Evolutionary conservation across 2,329 filamentous ascomycete species (phyloP).

Genomic region (Fonsecaea pedrosoi): DNA sequence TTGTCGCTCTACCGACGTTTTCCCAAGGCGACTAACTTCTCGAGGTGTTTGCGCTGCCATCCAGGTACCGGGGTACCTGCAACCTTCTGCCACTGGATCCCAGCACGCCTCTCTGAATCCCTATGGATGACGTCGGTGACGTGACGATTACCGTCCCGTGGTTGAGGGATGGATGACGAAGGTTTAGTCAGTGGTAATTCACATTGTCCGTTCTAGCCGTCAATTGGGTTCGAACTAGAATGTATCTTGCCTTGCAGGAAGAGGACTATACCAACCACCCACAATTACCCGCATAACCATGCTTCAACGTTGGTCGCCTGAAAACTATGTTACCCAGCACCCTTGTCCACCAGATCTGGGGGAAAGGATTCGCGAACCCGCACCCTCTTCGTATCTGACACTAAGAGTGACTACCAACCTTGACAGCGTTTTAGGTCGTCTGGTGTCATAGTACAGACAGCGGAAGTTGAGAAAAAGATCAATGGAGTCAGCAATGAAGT

Average conservation of each 20-base stretch:
- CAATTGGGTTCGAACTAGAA: too few relatives aligned
- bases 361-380: not conserved
- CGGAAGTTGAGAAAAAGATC: not conserved
- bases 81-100: too few relatives aligned
- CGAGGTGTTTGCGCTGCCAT: too few relatives aligned
- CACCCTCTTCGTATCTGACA: not conserved
- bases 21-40: too few relatives aligned
- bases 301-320: not conserved
- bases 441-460: not conserved
- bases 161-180: too few relatives aligned
- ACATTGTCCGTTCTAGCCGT: too few relatives aligned
- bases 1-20: too few relatives aligned
- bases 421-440: not conserved
- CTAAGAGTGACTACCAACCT: not conserved
- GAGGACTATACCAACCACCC: not conserved
- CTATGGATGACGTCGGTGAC: too few relatives aligned
- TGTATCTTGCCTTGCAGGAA: not conserved
- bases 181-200: too few relatives aligned
- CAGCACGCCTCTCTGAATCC: too few relatives aligned
- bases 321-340: not conserved
- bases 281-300: not conserved
- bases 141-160: too few relatives aligned
- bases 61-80: too few relatives aligned
- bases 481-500: slow-evolving; percentile 13
- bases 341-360: not conserved